Evolutionary conservation across 2,329 filamentous ascomycete species (phyloP), one percentile per base, ranked within the genome.

Genomic region (Juglanconis sp.): DNA sequence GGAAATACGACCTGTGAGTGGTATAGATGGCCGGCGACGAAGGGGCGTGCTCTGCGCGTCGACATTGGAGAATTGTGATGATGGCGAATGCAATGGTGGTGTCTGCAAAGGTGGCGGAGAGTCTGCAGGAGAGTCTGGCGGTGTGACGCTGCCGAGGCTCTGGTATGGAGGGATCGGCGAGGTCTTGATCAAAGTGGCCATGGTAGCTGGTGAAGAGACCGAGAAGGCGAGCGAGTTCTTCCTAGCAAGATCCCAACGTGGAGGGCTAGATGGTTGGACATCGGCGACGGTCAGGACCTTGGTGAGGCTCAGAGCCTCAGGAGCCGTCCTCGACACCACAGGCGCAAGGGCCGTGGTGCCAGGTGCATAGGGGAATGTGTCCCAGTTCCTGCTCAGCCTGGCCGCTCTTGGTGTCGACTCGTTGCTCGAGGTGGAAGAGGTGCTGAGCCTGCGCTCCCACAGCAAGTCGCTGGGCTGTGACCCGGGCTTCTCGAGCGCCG

Each of bases 341-440:
- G 50, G 53, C 5, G 48, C 32, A 24, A 40, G 44, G 17, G 44
- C 48, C 7, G 42, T 5, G 4, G 47, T 13, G 11, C 24, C 36
- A 38, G 56, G 17, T 10, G 46, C 47, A n/a, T 59, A 38, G 5
- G 46, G 15, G 34, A 52, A 8, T 2, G 54, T 38, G 30, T 44
- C 48, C 32, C 13, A 17, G 57, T 66, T 73, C n/a, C 63, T 65
- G 13, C 69, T 67, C 11, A 52, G 50, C 24, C 66, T 68, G 36
- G 60, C 50, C 24, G 48, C 46, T 10, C 44, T 44, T 5, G 53
- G 44, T 36, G 51, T 56, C 47, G 47, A 49, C 11, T 51, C 56
- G 11, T 31, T 46, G 31, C 54, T 58, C 13, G 40, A 55, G 1
- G 53, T 52, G 17, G 61, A 61, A 13, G 61, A 61, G 13, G 24